Conservation (phyloP, 106 monocot species). For the Chionographis japonica region DNA sequence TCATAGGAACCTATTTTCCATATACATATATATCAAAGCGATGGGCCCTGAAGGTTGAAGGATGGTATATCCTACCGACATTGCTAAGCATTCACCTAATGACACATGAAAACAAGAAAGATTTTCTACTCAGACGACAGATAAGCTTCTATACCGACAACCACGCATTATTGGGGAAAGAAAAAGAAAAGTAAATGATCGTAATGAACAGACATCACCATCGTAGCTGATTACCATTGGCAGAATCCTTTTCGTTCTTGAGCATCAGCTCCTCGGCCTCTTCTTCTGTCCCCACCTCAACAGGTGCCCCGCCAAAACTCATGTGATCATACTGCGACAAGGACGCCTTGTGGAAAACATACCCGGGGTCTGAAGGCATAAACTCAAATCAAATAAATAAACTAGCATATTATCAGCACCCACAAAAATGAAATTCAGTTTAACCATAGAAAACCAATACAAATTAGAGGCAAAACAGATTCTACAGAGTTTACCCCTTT, state of each 20-base stretch:
- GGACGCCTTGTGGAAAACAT: slow-evolving; percentile 62
- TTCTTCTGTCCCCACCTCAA: slow-evolving; percentile 71
- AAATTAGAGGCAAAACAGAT: background rate
- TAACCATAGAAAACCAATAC: background rate
- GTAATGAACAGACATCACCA: background rate
- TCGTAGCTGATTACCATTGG: slow-evolving; percentile 44
- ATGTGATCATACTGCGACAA: slow-evolving; percentile 81
- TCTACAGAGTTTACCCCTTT: slow-evolving; percentile 40
- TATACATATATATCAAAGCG: too few relatives aligned
- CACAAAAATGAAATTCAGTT: background rate
- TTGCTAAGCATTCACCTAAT: too few relatives aligned
- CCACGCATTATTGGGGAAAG: too few relatives aligned
- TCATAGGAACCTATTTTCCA: too few relatives aligned
- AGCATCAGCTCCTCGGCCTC: slow-evolving; percentile 72
- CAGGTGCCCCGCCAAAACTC: slow-evolving; percentile 82
- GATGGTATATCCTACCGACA: too few relatives aligned
- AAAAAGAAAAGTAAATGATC: too few relatives aligned
- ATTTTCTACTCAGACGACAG: too few relatives aligned
- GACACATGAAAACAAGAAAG: too few relatives aligned
- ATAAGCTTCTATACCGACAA: too few relatives aligned
- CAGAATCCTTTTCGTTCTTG: slow-evolving; percentile 77
- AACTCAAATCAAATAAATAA: background rate
- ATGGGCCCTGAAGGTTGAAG: too few relatives aligned
- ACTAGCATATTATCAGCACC: background rate
- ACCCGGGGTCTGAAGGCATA: slow-evolving; percentile 63